These are phyloP conservation scores for Saccharomyces hybrid DNA, from an alignment of 1,139 yeast genomes.

Conservation along the genomic window DNA sequence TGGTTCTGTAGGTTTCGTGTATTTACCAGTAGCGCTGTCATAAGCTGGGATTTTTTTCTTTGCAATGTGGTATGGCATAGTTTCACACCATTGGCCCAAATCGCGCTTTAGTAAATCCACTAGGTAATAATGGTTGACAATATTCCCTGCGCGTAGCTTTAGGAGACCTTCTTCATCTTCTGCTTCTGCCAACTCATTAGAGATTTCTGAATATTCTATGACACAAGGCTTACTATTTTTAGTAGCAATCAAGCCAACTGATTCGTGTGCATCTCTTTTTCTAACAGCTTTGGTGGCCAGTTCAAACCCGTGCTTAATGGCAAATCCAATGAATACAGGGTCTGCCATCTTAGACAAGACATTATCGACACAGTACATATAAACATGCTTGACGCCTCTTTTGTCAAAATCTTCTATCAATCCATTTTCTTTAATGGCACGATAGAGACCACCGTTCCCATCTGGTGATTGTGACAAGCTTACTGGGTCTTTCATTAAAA, in stretches of 20 bases:
- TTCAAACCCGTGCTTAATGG: slow-evolving; percentile 56
- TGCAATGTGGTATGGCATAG: slow-evolving; percentile 89
- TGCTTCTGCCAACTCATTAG: slow-evolving; percentile 62
- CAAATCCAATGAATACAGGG: slow-evolving; percentile 85
- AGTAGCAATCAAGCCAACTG: slow-evolving; percentile 85
- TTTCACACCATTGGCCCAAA: slow-evolving; percentile 66
- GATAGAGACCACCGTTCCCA: slow-evolving; percentile 96
- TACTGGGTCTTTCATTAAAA: slow-evolving; percentile 51
- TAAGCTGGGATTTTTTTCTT: slow-evolving; percentile 71
- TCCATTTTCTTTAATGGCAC: slow-evolving; percentile 62
- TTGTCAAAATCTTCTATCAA: slow-evolving; percentile 58
- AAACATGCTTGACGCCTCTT: slow-evolving; percentile 82
- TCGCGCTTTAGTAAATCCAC: slow-evolving; percentile 54
- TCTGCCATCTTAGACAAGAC: slow-evolving; percentile 90
- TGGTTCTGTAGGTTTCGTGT: slow-evolving; percentile 57
- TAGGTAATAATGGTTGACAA: slow-evolving; percentile 93
- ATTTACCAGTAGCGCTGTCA: slow-evolving; percentile 42
- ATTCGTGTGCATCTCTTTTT: slow-evolving; percentile 79
- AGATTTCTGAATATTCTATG: slow-evolving; percentile 90
- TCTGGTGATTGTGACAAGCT: slow-evolving; percentile 84
- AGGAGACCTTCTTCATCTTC: slow-evolving; percentile 52
- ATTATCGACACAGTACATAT: slow-evolving; percentile 96
- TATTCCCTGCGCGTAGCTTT: slow-evolving; percentile 87
- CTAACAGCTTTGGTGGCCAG: slow-evolving; percentile 94
- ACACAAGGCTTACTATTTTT: slow-evolving; percentile 76